A percentile compares a stretch with the other conserved stretches of the same genome.
Conservation (phyloP, 164 flowering plant genomes). For the Piper longum region DNA sequence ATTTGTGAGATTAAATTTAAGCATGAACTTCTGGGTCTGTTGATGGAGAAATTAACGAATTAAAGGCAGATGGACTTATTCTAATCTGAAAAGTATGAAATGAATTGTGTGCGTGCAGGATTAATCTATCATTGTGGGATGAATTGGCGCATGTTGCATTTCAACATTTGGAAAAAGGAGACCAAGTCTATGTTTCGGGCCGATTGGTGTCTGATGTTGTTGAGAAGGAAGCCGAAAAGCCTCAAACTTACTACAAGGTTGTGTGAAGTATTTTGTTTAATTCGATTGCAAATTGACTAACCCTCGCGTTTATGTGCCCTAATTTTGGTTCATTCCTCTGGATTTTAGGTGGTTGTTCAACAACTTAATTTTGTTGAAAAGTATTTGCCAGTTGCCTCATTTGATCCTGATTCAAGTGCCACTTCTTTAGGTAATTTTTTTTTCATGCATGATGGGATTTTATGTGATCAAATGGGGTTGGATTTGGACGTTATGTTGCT, state of each 20-base stretch:
- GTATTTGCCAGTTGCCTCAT: constrained; percentile 12
- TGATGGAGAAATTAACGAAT: no score
- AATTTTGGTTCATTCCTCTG: constrained; percentile 3
- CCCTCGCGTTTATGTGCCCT: not conserved
- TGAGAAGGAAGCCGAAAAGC: constrained; percentile 55
- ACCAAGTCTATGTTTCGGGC: constrained; percentile 63
- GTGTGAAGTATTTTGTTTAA: not conserved
- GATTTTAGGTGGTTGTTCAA: constrained; percentile 63
- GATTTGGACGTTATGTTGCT: not conserved
- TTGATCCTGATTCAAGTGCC: constrained; percentile 31
- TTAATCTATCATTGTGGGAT: constrained; percentile 83
- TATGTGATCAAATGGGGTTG: not conserved
- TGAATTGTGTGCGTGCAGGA: constrained; percentile 27
- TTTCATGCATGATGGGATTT: not conserved
- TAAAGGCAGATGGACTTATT: no score
- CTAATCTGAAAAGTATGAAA: not conserved
- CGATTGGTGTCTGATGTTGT: constrained; percentile 63
- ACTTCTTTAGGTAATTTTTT: constrained; percentile 22
- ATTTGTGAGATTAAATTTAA: no score
- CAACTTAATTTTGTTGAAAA: constrained; percentile 70
- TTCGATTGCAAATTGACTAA: not conserved
- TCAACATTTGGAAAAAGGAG: constrained; percentile 79
- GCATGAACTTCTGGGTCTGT: no score
- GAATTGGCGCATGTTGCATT: constrained; percentile 70
- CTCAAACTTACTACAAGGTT: constrained; percentile 82